Evolutionary conservation across 2,329 filamentous ascomycete species (phyloP).

Genomic region (Periconia sp.): DNA sequence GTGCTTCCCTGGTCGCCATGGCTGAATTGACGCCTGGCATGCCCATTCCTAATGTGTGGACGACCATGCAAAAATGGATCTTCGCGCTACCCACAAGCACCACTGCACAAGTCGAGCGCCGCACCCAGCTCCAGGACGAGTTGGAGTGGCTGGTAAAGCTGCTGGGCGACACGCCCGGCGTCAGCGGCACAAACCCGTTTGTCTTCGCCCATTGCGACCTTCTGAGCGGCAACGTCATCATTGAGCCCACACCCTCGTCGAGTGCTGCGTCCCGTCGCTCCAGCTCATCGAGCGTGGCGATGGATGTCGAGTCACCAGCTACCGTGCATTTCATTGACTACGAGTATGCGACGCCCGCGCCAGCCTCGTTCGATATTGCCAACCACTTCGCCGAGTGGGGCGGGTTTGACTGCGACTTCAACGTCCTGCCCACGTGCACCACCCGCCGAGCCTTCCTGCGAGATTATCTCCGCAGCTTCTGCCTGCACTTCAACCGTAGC

Average conservation of each 20-base stretch:
- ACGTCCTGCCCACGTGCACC: constrained; percentile 76
- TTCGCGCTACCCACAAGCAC: constrained; percentile 78
- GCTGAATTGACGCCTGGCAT: constrained; percentile 64
- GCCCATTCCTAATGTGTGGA: constrained; percentile 88
- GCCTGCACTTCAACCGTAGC: constrained; percentile 45
- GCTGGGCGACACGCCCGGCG: constrained; percentile 76
- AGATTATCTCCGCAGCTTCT: constrained; percentile 81
- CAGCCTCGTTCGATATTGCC: constrained; percentile 92
- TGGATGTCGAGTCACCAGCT: constrained; percentile 35
- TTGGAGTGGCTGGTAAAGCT: constrained; percentile 71
- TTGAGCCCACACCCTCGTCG: constrained; percentile 62
- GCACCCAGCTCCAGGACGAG: constrained; percentile 74
- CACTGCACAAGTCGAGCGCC: constrained; percentile 70
- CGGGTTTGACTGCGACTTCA: constrained; percentile 93
- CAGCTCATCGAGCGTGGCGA: constrained; percentile 37
- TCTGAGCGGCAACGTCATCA: constrained; percentile 94
- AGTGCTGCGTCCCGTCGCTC: constrained; percentile 40
- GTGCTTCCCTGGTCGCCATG: constrained; percentile 44
- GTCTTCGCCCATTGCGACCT: constrained; percentile 96
- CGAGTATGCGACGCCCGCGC: constrained; percentile 94
- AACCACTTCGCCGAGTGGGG: constrained; percentile 99
- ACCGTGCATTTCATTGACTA: constrained; percentile 84
- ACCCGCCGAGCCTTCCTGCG: constrained; percentile 81
- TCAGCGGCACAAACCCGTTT: constrained; percentile 73
- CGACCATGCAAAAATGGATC: constrained; percentile 96